These are phyloP conservation scores for Pelagophyceae sp. DNA, from an alignment of 352 stramenopile genomes.

Conservation along the genomic window DNA sequence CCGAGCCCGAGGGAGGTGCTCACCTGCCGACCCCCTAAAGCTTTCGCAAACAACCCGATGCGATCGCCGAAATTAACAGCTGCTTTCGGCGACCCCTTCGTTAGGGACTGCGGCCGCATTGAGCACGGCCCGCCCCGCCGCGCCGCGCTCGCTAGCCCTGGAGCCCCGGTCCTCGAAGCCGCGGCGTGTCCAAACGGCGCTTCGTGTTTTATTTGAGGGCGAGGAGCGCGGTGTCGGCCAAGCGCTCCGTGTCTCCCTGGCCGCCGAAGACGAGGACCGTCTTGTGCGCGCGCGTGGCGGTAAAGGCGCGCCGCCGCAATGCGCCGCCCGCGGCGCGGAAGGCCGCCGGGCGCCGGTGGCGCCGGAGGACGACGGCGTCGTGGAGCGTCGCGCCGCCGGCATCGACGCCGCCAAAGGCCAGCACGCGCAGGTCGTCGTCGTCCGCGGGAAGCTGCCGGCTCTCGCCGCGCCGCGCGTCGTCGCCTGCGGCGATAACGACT, in stretches of 20 bases:
- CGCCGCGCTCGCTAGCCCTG: too few species aligned
- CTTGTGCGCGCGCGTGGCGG: not conserved
- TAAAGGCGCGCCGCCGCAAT: not conserved
- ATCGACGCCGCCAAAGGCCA: not conserved
- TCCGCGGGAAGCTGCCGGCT: not conserved
- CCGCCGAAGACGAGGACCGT: not conserved
- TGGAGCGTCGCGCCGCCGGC: not conserved
- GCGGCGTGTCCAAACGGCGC: too few species aligned
- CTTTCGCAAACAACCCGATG: too few species aligned
- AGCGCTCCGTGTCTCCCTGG: not conserved
- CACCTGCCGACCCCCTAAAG: too few species aligned
- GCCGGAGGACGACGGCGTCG: not conserved
- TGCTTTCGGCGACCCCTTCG: too few species aligned
- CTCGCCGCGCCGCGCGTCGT: too few species aligned
- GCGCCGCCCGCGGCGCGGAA: not conserved
- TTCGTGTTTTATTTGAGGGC: not conserved
- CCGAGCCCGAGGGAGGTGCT: too few species aligned
- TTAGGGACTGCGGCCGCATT: too few species aligned
- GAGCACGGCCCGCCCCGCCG: too few species aligned
- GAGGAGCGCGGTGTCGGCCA: not conserved
- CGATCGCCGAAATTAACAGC: too few species aligned
- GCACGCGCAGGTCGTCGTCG: not conserved
- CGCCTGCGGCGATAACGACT: not conserved
- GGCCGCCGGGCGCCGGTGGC: not conserved
- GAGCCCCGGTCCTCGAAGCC: too few species aligned